Percentiles rank a stretch among this genome's conserved stretches.
Conservation (phyloP, 306 rosid species). For the Boehmeria nivea region DNA sequence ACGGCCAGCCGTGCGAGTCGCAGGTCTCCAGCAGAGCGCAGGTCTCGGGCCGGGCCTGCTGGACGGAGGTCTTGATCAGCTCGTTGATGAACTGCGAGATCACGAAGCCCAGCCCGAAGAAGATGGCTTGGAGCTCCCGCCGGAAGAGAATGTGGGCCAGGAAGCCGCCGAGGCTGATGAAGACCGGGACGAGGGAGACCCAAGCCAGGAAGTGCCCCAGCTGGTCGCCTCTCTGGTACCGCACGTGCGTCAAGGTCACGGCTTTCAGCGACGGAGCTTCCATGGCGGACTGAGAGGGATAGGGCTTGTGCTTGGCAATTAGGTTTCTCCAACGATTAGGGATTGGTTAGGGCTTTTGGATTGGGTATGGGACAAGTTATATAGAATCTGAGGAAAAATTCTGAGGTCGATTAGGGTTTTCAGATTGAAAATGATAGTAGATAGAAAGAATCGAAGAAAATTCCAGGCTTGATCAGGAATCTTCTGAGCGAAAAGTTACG, state of each 20-base stretch:
- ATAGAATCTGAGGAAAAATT: too few relatives aligned
- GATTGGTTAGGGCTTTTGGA: neutral
- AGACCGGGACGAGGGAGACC: constrained; percentile 79
- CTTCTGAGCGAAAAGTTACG: too few relatives aligned
- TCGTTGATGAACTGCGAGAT: constrained; percentile 74
- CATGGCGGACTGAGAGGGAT: constrained; percentile 4
- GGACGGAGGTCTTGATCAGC: constrained; percentile 57
- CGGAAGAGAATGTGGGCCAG: constrained; percentile 86
- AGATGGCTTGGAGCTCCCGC: constrained; percentile 83
- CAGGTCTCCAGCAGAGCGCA: constrained; percentile 74
- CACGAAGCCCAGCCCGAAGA: constrained; percentile 67
- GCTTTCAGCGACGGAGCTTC: constrained; percentile 47
- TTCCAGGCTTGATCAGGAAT: too few relatives aligned
- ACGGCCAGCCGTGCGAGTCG: constrained; percentile 96
- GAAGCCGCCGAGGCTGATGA: constrained; percentile 82
- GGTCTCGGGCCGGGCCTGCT: constrained; percentile 75
- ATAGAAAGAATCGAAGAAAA: too few relatives aligned
- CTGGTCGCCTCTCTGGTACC: constrained; percentile 64
- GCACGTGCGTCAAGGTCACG: constrained; percentile 70
- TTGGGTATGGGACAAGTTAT: too few relatives aligned
- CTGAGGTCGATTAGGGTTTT: too few relatives aligned
- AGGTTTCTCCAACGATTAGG: too few relatives aligned
- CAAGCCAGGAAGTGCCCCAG: constrained; percentile 80
- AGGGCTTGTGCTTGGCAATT: neutral
- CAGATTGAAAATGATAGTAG: too few relatives aligned